These are phyloP conservation scores for Aspergillus spinulosporus DNA, from an alignment of 2,329 filamentous ascomycete species.

Conservation along the genomic window DNA sequence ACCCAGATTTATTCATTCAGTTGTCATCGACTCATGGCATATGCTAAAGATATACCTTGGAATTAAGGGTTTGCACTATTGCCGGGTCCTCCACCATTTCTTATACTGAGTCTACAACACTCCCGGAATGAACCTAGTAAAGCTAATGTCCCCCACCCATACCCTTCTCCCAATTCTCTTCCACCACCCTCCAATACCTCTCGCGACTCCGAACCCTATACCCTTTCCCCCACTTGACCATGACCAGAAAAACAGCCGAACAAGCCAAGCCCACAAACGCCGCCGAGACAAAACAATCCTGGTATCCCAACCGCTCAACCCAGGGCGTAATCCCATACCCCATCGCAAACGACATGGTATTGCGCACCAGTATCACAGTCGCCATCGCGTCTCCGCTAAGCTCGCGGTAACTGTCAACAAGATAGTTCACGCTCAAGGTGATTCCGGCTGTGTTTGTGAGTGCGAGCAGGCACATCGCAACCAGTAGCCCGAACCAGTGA, in stretches of 20 bases:
- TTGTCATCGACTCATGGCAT: too few species aligned
- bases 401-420: conserved; percentile 45
- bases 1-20: too few species aligned
- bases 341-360: conserved; percentile 52
- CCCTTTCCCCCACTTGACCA: conserved; percentile 42
- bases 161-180: conserved; percentile 35
- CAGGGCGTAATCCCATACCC: conserved; percentile 52
- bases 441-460: conserved; percentile 41
- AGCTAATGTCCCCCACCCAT: conserved; percentile 30
- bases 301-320: conserved; percentile 45
- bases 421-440: conserved; percentile 42
- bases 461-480: conserved; percentile 46
- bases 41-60: too few species aligned
- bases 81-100: neutral
- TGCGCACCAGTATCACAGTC: conserved; percentile 49
- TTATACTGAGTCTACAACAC: neutral
- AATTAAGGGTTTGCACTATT: too few species aligned
- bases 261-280: conserved; percentile 41
- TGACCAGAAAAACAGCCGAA: conserved; percentile 40
- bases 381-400: conserved; percentile 43
- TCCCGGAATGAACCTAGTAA: too few species aligned
- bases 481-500: conserved; percentile 45
- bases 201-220: conserved; percentile 36
- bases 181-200: conserved; percentile 41
- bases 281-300: conserved; percentile 48